Evolutionary conservation across 2,329 filamentous ascomycete species (phyloP).

Genomic region (Colletotrichum sp.): DNA sequence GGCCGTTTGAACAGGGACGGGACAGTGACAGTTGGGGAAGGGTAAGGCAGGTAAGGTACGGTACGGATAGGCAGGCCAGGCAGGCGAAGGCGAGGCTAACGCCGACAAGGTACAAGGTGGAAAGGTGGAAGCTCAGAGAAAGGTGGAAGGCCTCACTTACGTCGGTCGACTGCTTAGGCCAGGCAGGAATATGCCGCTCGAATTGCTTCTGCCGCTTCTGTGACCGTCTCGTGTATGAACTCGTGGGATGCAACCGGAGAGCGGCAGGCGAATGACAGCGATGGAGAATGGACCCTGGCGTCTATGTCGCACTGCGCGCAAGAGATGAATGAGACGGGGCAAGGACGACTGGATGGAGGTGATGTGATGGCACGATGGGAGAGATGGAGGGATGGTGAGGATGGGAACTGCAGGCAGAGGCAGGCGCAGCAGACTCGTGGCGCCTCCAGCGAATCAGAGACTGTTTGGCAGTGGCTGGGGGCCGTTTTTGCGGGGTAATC

Average conservation of each 20-base stretch:
- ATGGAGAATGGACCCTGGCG: background rate
- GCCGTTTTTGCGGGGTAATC: slow-evolving; percentile 12
- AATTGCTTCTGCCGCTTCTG: background rate
- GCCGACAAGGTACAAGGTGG: background rate
- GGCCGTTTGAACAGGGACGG: background rate
- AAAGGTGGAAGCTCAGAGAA: background rate
- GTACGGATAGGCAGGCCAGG: background rate
- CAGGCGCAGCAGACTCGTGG: background rate
- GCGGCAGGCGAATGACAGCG: background rate
- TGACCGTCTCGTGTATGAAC: background rate
- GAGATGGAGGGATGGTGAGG: background rate
- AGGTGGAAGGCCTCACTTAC: background rate
- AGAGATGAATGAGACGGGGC: background rate
- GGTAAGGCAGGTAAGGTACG: background rate
- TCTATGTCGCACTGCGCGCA: background rate
- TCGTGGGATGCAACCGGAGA: background rate
- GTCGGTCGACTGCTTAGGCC: background rate
- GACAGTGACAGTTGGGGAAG: background rate
- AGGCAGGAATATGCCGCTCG: background rate
- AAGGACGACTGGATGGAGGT: background rate
- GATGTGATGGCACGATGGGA: background rate
- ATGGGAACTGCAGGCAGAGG: background rate
- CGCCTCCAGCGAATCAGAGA: background rate
- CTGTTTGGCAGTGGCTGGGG: background rate
- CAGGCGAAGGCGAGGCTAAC: background rate